Evolutionary conservation across 129 eudicot genomes (phyloP).

Genomic region (Sambucus nigra): DNA sequence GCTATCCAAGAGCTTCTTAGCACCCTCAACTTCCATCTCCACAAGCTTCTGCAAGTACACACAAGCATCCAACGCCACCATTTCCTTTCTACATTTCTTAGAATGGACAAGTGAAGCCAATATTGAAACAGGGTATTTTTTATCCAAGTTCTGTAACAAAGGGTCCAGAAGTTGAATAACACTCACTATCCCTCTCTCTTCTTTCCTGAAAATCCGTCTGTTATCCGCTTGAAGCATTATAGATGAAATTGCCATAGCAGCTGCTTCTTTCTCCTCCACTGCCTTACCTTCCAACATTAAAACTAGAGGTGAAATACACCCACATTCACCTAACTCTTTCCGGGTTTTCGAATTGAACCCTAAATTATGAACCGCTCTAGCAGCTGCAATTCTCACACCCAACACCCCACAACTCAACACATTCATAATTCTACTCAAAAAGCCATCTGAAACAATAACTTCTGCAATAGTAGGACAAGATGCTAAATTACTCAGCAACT

Average conservation of each 20-base stretch:
- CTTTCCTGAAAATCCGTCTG: constrained; percentile 40
- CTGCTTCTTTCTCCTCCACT: constrained; percentile 50
- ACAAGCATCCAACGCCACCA: constrained; percentile 53
- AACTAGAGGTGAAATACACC: constrained; percentile 44
- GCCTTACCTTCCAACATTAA: constrained; percentile 62
- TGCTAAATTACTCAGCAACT: constrained; percentile 39
- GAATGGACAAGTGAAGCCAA: constrained; percentile 36
- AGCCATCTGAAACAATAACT: constrained; percentile 27
- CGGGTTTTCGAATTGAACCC: constrained; percentile 38
- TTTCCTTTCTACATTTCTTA: constrained; percentile 62
- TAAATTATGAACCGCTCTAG: constrained; percentile 37
- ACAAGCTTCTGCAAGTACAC: constrained; percentile 49
- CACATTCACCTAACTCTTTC: constrained; percentile 56
- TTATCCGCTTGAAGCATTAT: constrained; percentile 32
- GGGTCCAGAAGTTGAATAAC: constrained; percentile 51
- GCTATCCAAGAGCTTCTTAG: constrained; percentile 53
- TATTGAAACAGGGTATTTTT: constrained; percentile 43
- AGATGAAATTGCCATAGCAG: constrained; percentile 41
- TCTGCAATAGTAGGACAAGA: constrained; percentile 42
- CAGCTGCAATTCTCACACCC: constrained; percentile 52
- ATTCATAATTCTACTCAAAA: constrained; percentile 23
- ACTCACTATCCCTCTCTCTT: constrained; percentile 40
- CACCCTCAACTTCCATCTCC: constrained; percentile 55
- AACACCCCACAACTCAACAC: constrained; percentile 44
- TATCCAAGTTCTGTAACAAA: constrained; percentile 25